phyloP scores from a whole-genome alignment of 768 basidiomycete genomes.

The Dacryopinax primogenitus region DNA sequence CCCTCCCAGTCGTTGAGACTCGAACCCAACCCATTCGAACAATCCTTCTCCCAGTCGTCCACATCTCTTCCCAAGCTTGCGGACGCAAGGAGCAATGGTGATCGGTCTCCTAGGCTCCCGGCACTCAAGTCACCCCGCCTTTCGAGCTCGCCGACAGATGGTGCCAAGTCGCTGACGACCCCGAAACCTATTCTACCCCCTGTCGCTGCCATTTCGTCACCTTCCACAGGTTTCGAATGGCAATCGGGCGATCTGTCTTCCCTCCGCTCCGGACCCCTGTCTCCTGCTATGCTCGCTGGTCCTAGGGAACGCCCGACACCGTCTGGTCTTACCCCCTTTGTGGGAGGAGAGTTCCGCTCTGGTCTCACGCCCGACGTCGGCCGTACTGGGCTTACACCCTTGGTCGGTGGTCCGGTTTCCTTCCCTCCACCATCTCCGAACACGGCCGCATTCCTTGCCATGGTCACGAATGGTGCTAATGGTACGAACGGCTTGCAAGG shows the following conservation, averaged over 20 bases:
- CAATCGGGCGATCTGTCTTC: constrained; percentile 42
- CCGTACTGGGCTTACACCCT: constrained; percentile 71
- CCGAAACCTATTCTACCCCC: constrained; percentile 72
- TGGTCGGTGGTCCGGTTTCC: constrained; percentile 55
- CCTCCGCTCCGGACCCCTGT: constrained; percentile 83
- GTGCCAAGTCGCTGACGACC: constrained; percentile 17
- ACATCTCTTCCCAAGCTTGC: constrained; percentile 17
- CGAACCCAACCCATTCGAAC: constrained; percentile 90
- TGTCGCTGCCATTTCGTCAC: constrained; percentile 44
- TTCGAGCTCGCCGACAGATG: constrained; percentile 22
- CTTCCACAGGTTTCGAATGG: constrained; percentile 47
- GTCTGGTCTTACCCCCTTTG: constrained; percentile 33
- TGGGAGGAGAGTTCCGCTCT: constrained; percentile 36
- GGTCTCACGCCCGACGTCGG: constrained; percentile 58
- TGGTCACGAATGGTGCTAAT: constrained; percentile 55
- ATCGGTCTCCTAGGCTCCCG: constrained; percentile 36
- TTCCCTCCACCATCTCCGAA: constrained; percentile 79
- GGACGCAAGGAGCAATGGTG: constrained; percentile 30
- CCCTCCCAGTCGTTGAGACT: constrained; percentile 24
- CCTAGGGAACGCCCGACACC: constrained; percentile 47
- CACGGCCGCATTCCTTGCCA: constrained; percentile 82
- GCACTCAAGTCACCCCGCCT: constrained; percentile 12
- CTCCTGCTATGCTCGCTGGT: constrained; percentile 90
- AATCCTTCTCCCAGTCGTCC: constrained; percentile 59
- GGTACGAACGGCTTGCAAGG: constrained; percentile 16